A percentile compares a stretch with the other conserved stretches of the same genome.
These are phyloP conservation scores for Coprinellus micaceus DNA, from an alignment of 768 basidiomycete species.

Conservation along the genomic window DNA sequence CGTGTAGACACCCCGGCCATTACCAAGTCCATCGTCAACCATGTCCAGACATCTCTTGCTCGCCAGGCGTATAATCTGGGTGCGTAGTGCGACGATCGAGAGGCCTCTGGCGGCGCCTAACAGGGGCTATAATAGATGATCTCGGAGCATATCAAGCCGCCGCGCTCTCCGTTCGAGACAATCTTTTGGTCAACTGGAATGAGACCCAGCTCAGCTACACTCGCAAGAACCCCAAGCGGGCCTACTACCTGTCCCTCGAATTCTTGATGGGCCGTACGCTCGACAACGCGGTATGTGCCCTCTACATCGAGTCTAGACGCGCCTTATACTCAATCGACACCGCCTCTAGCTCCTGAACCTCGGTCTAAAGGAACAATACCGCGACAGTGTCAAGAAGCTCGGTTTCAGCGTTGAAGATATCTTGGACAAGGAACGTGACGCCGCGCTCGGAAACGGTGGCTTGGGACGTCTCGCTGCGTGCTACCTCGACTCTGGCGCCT, in stretches of 20 bases:
- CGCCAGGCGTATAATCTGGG: slow-evolving; percentile 88
- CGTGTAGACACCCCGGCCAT: slow-evolving; percentile 54
- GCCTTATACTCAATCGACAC: background rate
- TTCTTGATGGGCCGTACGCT: slow-evolving; percentile 84
- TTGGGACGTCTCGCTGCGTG: slow-evolving; percentile 95
- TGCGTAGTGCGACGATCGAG: slow-evolving; percentile 16
- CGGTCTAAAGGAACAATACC: slow-evolving; percentile 74
- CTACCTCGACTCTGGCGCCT: slow-evolving; percentile 91
- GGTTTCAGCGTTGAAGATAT: slow-evolving; percentile 91
- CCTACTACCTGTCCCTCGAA: slow-evolving; percentile 95
- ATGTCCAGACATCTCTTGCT: slow-evolving; percentile 86
- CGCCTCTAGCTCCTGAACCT: slow-evolving; percentile 74
- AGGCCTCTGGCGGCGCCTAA: slow-evolving; percentile 1
- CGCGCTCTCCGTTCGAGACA: slow-evolving; percentile 83
- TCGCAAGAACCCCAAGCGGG: slow-evolving; percentile 81
- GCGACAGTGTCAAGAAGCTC: slow-evolving; percentile 62
- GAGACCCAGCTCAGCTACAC: slow-evolving; percentile 73
- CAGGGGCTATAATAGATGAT: slow-evolving; percentile 44
- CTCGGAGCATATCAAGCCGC: slow-evolving; percentile 90
- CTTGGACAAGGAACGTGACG: slow-evolving; percentile 87
- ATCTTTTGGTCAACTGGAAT: slow-evolving; percentile 88
- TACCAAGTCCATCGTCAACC: slow-evolving; percentile 73
- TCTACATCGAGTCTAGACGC: slow-evolving; percentile 2
- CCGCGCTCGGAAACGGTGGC: slow-evolving; percentile 92
- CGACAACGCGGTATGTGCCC: slow-evolving; percentile 49